Base-by-base conservation (phyloP, 148 eudicot genomes). In the Gaultheria prostrata region DNA sequence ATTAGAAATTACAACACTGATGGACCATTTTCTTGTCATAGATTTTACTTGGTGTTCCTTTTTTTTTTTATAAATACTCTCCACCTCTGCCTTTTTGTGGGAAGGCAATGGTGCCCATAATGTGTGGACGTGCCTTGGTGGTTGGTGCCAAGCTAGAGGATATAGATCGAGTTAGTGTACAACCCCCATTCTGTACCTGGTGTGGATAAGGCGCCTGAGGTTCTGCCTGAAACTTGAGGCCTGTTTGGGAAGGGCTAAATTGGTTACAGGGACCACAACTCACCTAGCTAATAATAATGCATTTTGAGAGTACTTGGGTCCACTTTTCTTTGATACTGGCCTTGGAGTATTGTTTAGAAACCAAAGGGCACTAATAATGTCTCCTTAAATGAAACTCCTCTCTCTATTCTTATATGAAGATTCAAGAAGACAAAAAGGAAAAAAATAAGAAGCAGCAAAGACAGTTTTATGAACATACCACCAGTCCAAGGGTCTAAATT, bases 91-190 rank as follows among this genome's bases (percentile, higher is more conserved):
- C 46, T 33, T 33, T 70, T 33, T 32, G 46, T 30, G 46, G 33
- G 43, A 71, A 71, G 75, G 75, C 75, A 71, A 33, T 33, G 39
- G 75, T 71, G 75, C 75, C 46, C 75, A 32, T 71, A 71, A 17
- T 18, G 75, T 33, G 46, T 33, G 3, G 46, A 33, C 75, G 9
- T 71, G 75, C 35, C 75, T 4, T 71, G 75, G 12, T 26, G 71
- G 24, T 61, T 61, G 69, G 69, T 61, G 69, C 69, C 69, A 28
- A 10, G 72, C 72, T 26, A 67, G 17, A 28, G 35, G 67, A 61
- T 61, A 61, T 61, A 8, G 67, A 61, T 61, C 67, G 20, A 56
- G 24, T 61, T 65, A 65, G 33, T n/a, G 71, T 65, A 65, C 71
- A 13, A 65, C 9, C 43, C 43, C 43, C 6, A 65, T 6, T 35